A percentile compares a stretch with the other conserved stretches of the same genome.
These are phyloP conservation scores for Xylaria sp. DNA, from an alignment of 495 filamentous ascomycete species.

Conservation along the genomic window DNA sequence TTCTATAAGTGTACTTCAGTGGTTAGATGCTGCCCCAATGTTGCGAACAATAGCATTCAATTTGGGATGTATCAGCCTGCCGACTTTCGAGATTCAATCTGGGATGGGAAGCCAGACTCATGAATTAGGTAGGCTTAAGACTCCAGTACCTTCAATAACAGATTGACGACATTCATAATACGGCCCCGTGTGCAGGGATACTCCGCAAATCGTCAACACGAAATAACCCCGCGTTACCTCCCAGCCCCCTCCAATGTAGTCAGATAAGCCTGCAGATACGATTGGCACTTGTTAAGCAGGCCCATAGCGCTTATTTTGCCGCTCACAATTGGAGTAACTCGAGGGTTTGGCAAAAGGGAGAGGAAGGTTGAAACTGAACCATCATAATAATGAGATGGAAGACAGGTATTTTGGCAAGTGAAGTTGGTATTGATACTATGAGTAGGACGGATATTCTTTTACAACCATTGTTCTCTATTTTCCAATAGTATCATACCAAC, in stretches of 20 bases:
- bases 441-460: neutral
- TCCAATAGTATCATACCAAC: neutral
- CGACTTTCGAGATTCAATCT: neutral
- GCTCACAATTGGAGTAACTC: constrained; percentile 14
- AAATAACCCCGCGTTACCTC: constrained; percentile 16
- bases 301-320: constrained; percentile 16
- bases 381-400: neutral
- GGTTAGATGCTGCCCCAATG: neutral
- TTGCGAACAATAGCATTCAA: neutral
- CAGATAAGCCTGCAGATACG: constrained; percentile 8
- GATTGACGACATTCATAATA: constrained; percentile 20
- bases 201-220: constrained; percentile 19
- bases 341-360: constrained; percentile 6
- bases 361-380: neutral
- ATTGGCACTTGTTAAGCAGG: constrained; percentile 10
- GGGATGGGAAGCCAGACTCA: neutral
- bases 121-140: neutral
- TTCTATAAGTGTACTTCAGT: neutral
- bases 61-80: neutral
- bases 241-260: constrained; percentile 17
- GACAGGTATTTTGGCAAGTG: neutral
- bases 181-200: constrained; percentile 18
- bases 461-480: neutral
- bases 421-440: neutral
- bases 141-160: neutral